Base-by-base conservation (phyloP, 2,329 filamentous ascomycete genomes). In the Scytalidium sp. region DNA sequence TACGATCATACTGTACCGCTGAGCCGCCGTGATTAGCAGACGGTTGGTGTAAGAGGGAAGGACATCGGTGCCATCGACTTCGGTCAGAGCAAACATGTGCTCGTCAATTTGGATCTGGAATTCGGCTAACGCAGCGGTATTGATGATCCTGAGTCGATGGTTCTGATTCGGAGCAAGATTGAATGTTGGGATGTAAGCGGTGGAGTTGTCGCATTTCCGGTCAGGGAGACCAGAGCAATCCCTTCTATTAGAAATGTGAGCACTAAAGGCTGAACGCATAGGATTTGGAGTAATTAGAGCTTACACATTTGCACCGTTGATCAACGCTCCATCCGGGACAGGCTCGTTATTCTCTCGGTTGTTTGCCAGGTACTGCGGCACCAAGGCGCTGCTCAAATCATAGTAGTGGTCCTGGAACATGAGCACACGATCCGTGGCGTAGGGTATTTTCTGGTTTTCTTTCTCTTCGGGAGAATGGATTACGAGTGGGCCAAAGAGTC, bases 381-480 rank as follows among this genome's bases (percentile, higher is more conserved):
- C 61, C 20, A 69, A 57, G 41, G 58, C 62, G 40, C 60, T 65
- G 0, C 72, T 74, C 9, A 69, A 64, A 43, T 83, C 78, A 57
- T 88, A 83, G 49, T 88, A 88, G 74, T 85, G 85, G 57, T 88
- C 85, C 8, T 81, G 83, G 19, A 88, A 66, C 46, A 85, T 83
- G 21, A 88, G 59, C 0, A 83, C 70, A 17, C 82, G 67, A 52
- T 88, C 85, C 47, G 71, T 59, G n/a, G 79, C 75, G 15, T 64
- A 55, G 25, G 77, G 74, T 36, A 80, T 80, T 40, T 78, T 66
- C 39, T 74, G 73, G 19, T 67, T 66, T 55, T 73, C 75, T 46
- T 66, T 74, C 53, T 76, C 74, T 7, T 78, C 70, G 2, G 71
- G 70, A 42, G 83, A 80, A 47, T 85, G 75, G 15, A 89, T 69